phyloP scores from a whole-genome alignment of 257 asterid genomes.

The Verbascum thapsus region DNA sequence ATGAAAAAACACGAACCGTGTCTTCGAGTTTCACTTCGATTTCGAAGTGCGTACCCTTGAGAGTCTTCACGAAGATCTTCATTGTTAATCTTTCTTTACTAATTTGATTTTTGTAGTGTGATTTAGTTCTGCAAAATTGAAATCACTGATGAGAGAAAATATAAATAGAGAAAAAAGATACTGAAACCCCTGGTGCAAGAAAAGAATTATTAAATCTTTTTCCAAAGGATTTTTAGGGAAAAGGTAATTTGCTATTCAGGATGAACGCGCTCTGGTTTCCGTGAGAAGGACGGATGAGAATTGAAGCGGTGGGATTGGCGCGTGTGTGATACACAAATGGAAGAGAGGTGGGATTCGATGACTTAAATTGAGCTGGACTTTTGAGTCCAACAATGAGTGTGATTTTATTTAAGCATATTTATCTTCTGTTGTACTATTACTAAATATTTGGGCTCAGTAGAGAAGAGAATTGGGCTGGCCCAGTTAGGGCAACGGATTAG shows the following conservation, averaged over 20 bases:
- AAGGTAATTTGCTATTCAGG: background rate
- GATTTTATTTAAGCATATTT: constrained; percentile 20
- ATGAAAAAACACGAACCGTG: constrained; percentile 33
- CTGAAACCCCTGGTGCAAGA: constrained; percentile 33
- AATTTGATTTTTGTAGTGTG: background rate
- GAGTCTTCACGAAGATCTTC: constrained; percentile 51
- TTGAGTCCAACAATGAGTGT: background rate
- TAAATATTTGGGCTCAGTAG: too few species aligned
- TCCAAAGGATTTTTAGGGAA: background rate
- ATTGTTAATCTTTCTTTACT: constrained; percentile 10
- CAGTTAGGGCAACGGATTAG: too few species aligned
- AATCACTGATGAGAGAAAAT: constrained; percentile 30
- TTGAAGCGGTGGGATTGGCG: background rate
- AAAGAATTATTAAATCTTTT: constrained; percentile 29
- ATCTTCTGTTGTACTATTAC: background rate
- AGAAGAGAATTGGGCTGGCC: too few species aligned
- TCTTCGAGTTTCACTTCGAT: constrained; percentile 47
- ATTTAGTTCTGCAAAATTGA: constrained; percentile 13
- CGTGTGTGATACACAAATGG: background rate
- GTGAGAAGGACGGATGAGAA: constrained; percentile 1
- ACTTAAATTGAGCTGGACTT: constrained; percentile 8
- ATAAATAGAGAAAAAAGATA: constrained; percentile 1
- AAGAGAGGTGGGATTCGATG: background rate
- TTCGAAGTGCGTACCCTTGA: constrained; percentile 52
- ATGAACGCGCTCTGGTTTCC: constrained; percentile 18